Evolutionary conservation across 371 early-diverging fungal species (phyloP).

Genomic region (Homolaphlyctis polyrhiza): DNA sequence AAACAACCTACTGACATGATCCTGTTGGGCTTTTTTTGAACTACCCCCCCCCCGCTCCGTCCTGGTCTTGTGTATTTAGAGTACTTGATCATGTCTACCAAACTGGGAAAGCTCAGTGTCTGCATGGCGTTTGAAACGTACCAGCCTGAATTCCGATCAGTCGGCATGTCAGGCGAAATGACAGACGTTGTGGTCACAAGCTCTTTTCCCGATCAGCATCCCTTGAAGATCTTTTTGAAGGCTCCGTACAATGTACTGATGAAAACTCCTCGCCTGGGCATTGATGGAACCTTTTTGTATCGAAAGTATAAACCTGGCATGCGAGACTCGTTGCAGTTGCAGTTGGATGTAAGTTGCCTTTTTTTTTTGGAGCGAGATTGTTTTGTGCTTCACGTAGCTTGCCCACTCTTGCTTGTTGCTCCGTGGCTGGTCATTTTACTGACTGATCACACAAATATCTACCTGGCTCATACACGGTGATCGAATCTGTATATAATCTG

Average conservation of each 20-base stretch:
- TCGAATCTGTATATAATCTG: neutral
- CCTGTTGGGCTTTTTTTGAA: too few relatives aligned
- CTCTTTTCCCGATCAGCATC: neutral
- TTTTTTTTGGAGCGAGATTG: neutral
- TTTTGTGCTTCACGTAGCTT: too few relatives aligned
- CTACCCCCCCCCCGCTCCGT: too few relatives aligned
- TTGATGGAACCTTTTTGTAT: neutral
- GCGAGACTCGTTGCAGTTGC: neutral
- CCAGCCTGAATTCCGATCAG: neutral
- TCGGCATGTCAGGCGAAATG: neutral
- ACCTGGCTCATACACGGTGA: too few relatives aligned
- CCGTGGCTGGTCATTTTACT: too few relatives aligned
- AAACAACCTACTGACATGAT: too few relatives aligned
- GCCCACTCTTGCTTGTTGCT: too few relatives aligned
- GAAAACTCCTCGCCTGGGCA: neutral
- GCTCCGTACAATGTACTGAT: neutral
- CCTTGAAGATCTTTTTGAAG: constrained; percentile 2
- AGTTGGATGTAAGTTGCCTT: neutral
- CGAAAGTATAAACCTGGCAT: neutral
- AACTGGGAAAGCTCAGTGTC: neutral
- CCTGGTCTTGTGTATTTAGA: too few relatives aligned
- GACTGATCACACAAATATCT: too few relatives aligned
- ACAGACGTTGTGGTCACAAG: neutral
- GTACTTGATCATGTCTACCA: neutral
- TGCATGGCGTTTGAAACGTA: neutral